Base-by-base conservation (phyloP, 306 rosid species). In the Pyrus betulifolia region DNA sequence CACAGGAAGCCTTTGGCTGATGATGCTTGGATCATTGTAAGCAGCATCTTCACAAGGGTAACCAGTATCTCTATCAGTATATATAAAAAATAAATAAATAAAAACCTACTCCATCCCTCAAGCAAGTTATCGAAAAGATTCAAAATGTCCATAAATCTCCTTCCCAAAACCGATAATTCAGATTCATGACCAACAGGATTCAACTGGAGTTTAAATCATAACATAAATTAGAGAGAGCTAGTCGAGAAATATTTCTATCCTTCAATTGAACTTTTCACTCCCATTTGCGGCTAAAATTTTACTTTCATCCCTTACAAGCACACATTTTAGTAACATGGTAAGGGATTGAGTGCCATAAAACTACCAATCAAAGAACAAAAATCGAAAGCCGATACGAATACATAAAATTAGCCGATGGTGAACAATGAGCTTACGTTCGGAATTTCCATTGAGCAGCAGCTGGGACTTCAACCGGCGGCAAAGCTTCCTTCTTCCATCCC, bases 401-500 rank as follows among this genome's bases (percentile, higher is more conserved):
- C 54, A 13, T n/a, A 44, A 35, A 55, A 66, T 49, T 8, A 66
- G 18, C 51, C 4, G 3, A 63, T 63, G 42, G 68, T 27, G 38
- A 44, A 46, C 18, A 54, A 11, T 42, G 40, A 13, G 64, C 21
- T 69, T 76, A 88, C 99, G 93, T 75, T 80, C 99, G 83, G 80
- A 95, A 95, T 81, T 95, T 95, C 99, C 99, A 95, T 78, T 95
- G 64, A 51, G 96, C 99, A 12, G 99, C 99, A 3, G 99, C 99
- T 19, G 97, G 99, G 77, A 95, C 99, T 74, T 95, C 97, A 77
- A 95, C 97, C 0, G 99, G 97, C 0, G 96, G 99, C 88, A 92
- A 84, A 14, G 96, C 97, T 79, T 95, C 99, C 88, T 89, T 78
- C 81, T 95, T 95, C 99, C 99, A 95, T 11, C 96, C 97, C 82